phyloP scores from a whole-genome alignment of 345 rosid genomes.

The Eucalyptus viminalis region DNA sequence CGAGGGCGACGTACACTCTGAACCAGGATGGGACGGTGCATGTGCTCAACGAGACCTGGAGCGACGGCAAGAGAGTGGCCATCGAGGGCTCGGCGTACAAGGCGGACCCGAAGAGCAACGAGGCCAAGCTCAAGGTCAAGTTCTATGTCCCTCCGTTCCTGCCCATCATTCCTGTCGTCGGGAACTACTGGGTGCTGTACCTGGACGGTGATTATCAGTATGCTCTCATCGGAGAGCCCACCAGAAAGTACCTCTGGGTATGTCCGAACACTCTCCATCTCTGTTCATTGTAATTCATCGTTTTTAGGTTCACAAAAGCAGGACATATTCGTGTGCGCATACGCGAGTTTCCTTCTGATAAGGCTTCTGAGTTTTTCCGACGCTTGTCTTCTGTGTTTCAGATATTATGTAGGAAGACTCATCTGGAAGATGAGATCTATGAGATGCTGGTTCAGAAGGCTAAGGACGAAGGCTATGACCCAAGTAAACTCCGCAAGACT shows the following conservation, averaged over 20 bases:
- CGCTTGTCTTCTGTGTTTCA: neutral
- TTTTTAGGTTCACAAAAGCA: neutral
- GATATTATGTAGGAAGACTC: slow-evolving; percentile 64
- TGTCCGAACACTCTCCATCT: neutral
- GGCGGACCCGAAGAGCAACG: slow-evolving; percentile 64
- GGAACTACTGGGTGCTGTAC: slow-evolving; percentile 78
- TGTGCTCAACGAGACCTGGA: slow-evolving; percentile 82
- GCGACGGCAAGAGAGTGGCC: slow-evolving; percentile 46
- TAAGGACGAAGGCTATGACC: slow-evolving; percentile 44
- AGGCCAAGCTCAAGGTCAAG: slow-evolving; percentile 88
- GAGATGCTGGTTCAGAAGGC: slow-evolving; percentile 56
- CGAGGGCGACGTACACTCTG: slow-evolving; percentile 75
- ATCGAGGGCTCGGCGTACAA: slow-evolving; percentile 71
- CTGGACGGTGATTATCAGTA: slow-evolving; percentile 49
- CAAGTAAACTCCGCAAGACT: slow-evolving; percentile 68
- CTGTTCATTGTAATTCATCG: neutral
- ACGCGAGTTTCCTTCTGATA: neutral
- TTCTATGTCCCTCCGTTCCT: slow-evolving; percentile 82
- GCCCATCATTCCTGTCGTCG: slow-evolving; percentile 67
- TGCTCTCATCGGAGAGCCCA: slow-evolving; percentile 74
- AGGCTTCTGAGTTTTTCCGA: neutral
- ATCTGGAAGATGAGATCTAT: slow-evolving; percentile 46
- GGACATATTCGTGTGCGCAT: neutral
- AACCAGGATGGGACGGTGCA: slow-evolving; percentile 68
- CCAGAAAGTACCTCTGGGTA: slow-evolving; percentile 77